Conservation (phyloP, 805 yeast species). For the Yamadazyma nakazawae region DNA sequence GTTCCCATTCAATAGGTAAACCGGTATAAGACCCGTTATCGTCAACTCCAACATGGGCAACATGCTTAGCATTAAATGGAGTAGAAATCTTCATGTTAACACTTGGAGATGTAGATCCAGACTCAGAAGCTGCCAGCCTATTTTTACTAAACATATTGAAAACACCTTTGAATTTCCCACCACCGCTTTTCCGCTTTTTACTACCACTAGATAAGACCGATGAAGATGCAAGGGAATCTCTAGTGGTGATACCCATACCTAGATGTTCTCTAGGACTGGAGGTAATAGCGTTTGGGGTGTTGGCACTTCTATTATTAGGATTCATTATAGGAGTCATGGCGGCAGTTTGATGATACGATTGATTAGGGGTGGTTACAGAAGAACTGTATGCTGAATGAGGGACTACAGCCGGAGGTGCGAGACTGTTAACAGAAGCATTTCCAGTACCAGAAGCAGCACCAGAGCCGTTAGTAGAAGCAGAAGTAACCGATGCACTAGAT, state of each 20-base stretch:
- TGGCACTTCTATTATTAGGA: constrained; percentile 13
- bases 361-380: constrained; percentile 13
- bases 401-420: constrained; percentile 14
- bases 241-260: constrained; percentile 16
- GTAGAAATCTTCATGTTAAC: constrained; percentile 67
- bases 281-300: constrained; percentile 10
- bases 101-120: constrained; percentile 12
- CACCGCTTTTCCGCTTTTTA: constrained; percentile 37
- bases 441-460: background rate
- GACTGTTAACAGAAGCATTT: constrained; percentile 9
- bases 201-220: constrained; percentile 5
- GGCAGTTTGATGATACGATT: constrained; percentile 24
- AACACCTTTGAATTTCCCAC: constrained; percentile 54
- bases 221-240: constrained; percentile 14
- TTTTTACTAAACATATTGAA: constrained; percentile 49
- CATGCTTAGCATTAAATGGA: constrained; percentile 87
- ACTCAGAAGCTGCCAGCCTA: constrained; percentile 10
- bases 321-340: constrained; percentile 30
- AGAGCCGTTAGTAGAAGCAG: background rate
- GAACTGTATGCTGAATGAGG: constrained; percentile 10
- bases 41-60: constrained; percentile 92
- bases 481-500: background rate
- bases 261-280: constrained; percentile 27
- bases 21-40: constrained; percentile 87
- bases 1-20: constrained; percentile 90